phyloP scores from a whole-genome alignment of 345 rosid species.

The Populus deltoides region DNA sequence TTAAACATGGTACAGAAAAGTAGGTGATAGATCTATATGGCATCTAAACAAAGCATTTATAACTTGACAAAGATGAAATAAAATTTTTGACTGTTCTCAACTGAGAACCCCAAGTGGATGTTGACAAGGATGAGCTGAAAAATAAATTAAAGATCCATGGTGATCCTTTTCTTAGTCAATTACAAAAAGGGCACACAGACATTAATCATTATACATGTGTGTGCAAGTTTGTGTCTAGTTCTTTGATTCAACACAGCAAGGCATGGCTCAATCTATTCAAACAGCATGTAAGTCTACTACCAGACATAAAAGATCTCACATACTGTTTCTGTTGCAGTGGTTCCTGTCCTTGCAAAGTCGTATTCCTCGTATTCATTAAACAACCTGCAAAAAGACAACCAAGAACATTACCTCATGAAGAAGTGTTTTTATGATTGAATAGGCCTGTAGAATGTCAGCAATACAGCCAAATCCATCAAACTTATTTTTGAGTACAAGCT shows the following conservation, averaged over 20 bases:
- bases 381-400: slow-evolving; percentile 42
- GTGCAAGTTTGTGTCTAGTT: neutral
- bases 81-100: neutral
- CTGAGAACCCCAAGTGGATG: neutral
- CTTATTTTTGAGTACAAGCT: neutral
- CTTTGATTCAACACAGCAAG: neutral
- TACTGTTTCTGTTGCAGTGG: slow-evolving; percentile 70
- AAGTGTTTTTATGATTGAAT: neutral
- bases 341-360: slow-evolving; percentile 88
- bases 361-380: slow-evolving; percentile 75
- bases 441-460: neutral
- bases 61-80: neutral
- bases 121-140: neutral
- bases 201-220: neutral
- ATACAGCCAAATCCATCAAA: neutral
- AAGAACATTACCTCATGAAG: neutral
- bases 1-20: neutral
- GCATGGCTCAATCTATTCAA: neutral
- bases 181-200: neutral
- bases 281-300: neutral
- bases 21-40: neutral
- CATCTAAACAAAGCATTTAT: neutral
- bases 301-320: neutral
- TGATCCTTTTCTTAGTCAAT: neutral
- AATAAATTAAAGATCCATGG: neutral